phyloP scores from a whole-genome alignment of 768 basidiomycete genomes.

The Strobilomyces confusus region DNA sequence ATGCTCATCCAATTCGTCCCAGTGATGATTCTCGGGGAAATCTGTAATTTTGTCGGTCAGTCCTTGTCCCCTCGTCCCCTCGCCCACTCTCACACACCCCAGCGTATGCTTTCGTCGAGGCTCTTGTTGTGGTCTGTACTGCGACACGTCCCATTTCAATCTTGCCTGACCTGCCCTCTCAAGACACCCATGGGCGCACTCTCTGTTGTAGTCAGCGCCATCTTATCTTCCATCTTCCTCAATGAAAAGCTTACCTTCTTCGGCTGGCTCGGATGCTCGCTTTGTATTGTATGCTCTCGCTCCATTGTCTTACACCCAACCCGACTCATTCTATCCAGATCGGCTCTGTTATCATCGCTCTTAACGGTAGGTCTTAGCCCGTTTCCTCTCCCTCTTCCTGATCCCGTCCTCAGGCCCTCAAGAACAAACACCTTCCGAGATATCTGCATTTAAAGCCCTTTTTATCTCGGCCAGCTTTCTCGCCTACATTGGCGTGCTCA shows the following conservation, averaged over 20 bases:
- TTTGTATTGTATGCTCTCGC: constrained; percentile 72
- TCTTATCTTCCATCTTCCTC: constrained; percentile 89
- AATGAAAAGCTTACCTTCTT: constrained; percentile 92
- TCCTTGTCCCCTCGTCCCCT: constrained; percentile 12
- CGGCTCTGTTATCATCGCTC: constrained; percentile 84
- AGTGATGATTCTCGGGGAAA: constrained; percentile 92
- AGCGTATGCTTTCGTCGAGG: constrained; percentile 89
- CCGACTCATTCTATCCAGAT: constrained; percentile 40
- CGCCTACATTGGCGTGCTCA: constrained; percentile 59
- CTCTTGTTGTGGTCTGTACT: constrained; percentile 78
- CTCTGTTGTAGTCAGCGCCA: constrained; percentile 93
- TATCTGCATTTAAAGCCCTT: constrained; percentile 66
- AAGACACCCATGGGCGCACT: constrained; percentile 94
- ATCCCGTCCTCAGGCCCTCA: constrained; percentile 48
- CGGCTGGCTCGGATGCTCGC: constrained; percentile 90
- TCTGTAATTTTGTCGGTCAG: constrained; percentile 83
- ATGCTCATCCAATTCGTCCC: background rate
- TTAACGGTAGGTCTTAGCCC: constrained; percentile 58
- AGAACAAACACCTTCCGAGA: constrained; percentile 67
- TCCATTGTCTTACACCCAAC: background rate
- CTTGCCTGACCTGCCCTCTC: constrained; percentile 1
- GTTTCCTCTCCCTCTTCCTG: background rate
- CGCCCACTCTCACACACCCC: constrained; percentile 9
- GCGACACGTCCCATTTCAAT: background rate
- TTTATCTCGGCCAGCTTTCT: constrained; percentile 86